phyloP scores from a whole-genome alignment of 1,284 basidiomycete genomes.

The Sphagnurus paluster region DNA sequence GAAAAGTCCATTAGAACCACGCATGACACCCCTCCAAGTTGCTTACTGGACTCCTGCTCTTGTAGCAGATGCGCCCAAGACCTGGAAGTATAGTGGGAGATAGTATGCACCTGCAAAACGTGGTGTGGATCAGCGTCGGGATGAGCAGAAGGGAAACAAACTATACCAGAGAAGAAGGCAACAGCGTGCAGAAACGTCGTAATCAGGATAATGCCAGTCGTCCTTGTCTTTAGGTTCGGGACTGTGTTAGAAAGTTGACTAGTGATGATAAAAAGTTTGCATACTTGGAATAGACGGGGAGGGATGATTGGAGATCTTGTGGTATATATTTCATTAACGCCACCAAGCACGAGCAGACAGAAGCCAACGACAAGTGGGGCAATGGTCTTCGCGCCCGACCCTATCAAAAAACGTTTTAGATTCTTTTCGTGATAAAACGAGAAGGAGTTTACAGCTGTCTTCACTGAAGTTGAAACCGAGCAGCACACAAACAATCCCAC shows the following conservation, averaged over 20 bases:
- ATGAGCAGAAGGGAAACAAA: background rate
- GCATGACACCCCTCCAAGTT: background rate
- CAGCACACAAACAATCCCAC: conserved; percentile 73
- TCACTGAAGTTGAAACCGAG: conserved; percentile 84
- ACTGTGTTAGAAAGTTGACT: background rate
- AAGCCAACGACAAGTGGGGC: conserved; percentile 72
- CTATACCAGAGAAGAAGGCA: conserved; percentile 58
- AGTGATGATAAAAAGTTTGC: conserved; percentile 6
- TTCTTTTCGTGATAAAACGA: conserved; percentile 25
- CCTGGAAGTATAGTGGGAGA: conserved; percentile 79
- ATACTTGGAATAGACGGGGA: conserved; percentile 72
- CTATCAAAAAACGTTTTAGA: conserved; percentile 23
- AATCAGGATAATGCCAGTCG: conserved; percentile 66
- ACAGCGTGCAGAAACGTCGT: conserved; percentile 67
- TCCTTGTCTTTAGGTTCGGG: conserved; percentile 56
- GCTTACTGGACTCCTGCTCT: conserved; percentile 68
- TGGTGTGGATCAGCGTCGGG: background rate
- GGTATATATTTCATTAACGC: conserved; percentile 70
- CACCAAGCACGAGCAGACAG: conserved; percentile 54
- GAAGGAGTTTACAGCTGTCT: conserved; percentile 50
- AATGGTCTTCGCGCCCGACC: conserved; percentile 61
- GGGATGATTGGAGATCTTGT: conserved; percentile 80
- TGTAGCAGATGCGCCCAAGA: conserved; percentile 75
- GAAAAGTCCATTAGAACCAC: background rate
- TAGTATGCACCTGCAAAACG: conserved; percentile 57